These are phyloP conservation scores for Chalciporus pseudorubinellus DNA, from an alignment of 768 basidiomycete species.

Conservation along the genomic window DNA sequence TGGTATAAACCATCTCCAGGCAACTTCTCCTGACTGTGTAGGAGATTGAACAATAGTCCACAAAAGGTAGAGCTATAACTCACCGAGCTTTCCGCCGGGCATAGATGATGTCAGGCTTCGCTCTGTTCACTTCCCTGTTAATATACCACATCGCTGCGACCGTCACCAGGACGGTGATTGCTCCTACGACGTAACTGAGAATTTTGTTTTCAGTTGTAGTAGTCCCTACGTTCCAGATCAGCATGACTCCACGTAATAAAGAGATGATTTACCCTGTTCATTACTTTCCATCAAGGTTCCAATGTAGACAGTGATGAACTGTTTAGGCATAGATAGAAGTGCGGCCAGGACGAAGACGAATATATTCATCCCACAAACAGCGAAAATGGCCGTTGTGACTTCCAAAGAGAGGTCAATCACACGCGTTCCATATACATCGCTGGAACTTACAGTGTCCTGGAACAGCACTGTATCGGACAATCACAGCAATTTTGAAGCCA, in stretches of 20 bases:
- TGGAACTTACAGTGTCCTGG: slow-evolving; percentile 74
- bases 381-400: slow-evolving; percentile 88
- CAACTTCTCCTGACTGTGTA: slow-evolving; percentile 56
- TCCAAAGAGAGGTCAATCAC: slow-evolving; percentile 4
- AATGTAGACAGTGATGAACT: slow-evolving; percentile 89
- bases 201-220: slow-evolving; percentile 49
- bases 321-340: slow-evolving; percentile 82
- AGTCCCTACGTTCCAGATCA: slow-evolving; percentile 16
- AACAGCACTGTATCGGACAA: slow-evolving; percentile 77
- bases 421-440: not conserved
- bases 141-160: slow-evolving; percentile 84
- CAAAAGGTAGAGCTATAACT: slow-evolving; percentile 7
- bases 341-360: slow-evolving; percentile 76
- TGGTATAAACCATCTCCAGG: slow-evolving; percentile 33
- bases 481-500: slow-evolving; percentile 80
- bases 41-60: slow-evolving; percentile 3
- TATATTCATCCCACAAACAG: slow-evolving; percentile 86
- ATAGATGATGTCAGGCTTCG: slow-evolving; percentile 66
- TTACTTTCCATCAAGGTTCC: slow-evolving; percentile 69
- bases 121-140: slow-evolving; percentile 62
- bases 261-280: slow-evolving; percentile 28
- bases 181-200: slow-evolving; percentile 68
- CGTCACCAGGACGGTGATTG: slow-evolving; percentile 68
- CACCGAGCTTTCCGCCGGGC: slow-evolving; percentile 70
- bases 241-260: not conserved